Evolutionary conservation across 192 early-diverging fungal species (phyloP).

Genomic region (Coemansia sp.): DNA sequence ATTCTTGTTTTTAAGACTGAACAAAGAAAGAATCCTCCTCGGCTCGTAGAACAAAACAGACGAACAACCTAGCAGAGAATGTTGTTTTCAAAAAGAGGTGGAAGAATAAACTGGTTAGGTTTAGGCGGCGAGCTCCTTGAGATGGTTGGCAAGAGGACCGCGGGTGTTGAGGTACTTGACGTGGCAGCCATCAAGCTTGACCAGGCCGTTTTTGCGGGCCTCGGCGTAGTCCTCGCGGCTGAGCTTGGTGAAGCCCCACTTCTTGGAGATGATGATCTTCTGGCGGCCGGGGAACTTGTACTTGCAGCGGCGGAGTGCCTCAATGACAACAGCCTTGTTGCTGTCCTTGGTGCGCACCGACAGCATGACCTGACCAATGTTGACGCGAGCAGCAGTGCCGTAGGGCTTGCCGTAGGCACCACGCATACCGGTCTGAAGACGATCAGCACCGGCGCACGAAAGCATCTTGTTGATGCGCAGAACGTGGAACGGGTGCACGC

Average conservation of each 20-base stretch:
- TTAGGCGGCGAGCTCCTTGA: constrained; percentile 37
- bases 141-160: constrained; percentile 67
- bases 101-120: neutral
- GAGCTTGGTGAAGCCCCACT: constrained; percentile 99
- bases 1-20: constrained; percentile 1
- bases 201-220: constrained; percentile 67
- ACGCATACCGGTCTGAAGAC: constrained; percentile 99
- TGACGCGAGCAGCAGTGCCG: constrained; percentile 93
- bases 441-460: constrained; percentile 99
- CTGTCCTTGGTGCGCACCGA: constrained; percentile 93
- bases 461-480: constrained; percentile 99
- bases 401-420: constrained; percentile 98
- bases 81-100: neutral
- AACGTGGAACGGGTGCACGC: constrained; percentile 99
- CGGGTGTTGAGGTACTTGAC: constrained; percentile 85
- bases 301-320: constrained; percentile 91
- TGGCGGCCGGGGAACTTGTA: constrained; percentile 99
- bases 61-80: constrained; percentile 3
- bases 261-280: constrained; percentile 99
- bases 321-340: constrained; percentile 91
- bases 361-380: constrained; percentile 97
- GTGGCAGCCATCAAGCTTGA: constrained; percentile 91
- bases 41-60: neutral
- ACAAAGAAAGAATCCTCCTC: neutral
- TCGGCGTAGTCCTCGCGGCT: constrained; percentile 86